Evolutionary conservation across 805 yeast species (phyloP), one percentile per base, ranked within the genome.

Genomic region (Dipodascopsis uninucleata): DNA sequence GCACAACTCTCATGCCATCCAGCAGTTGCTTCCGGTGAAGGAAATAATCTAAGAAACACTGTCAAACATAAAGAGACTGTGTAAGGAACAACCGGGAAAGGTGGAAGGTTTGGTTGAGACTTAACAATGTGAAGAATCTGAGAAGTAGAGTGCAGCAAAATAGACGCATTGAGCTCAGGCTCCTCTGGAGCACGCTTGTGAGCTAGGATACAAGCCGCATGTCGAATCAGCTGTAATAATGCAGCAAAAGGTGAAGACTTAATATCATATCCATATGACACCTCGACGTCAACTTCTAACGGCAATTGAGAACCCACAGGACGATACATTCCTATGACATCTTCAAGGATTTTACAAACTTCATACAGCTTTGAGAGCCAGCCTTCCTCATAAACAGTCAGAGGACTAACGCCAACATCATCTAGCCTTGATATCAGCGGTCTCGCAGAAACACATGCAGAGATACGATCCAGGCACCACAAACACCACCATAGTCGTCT

Each of bases 401-500:
- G 63, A 4, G 61, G 56, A 2, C 55, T 54, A 22, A 67, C 53
- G 39, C 70, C 69, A 26, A 68, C 67, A 47, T 71, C 75, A 23
- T 64, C 68, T 21, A 65, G 57, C 33, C 67, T 61, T 41, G 70
- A 57, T n/a, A 65, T 58, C 28, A 68, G 56, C 1, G 71, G 68
- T 14, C 71, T 58, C 4, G 71, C 69, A 45, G 67, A 69, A 21
- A 68, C 66, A 41, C 68, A 56, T 4, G 71, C 62, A 28, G 64
- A 65, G 39, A 68, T 62, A 28, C 72, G 48, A 47, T 68, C 72
- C 51, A 68, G 56, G 31, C 71, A 61, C 60, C 69, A 67, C 14
- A 68, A 40, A 32, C 67, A 54, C 73, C 73, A 69, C 70, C 71
- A 68, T 5, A 65, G 49, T 24, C 55, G 58, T 12, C 58, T 52